Evolutionary conservation across 2,329 filamentous ascomycete species (phyloP), one percentile per base, ranked within the genome.

Genomic region (Xylariaceae sp.): DNA sequence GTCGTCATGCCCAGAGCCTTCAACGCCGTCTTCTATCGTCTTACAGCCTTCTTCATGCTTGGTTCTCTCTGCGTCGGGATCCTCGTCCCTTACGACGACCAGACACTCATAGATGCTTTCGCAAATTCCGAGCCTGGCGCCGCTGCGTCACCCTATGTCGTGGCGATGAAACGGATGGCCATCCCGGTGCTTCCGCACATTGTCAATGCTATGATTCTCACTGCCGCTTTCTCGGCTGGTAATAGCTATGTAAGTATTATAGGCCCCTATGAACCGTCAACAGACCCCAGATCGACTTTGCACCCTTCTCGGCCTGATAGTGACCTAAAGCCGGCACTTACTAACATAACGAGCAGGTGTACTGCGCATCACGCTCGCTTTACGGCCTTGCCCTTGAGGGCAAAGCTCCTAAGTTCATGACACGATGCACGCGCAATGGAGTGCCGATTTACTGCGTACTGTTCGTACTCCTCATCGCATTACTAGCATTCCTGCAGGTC

Each of bases 1-100:
- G 59, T 59, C 9, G 66, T 73, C 19, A 68, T 85, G 55, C 78
- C 78, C 0, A 70, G 67, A 32, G 79, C 80, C 1, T 83, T 72
- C 62, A 81, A 80, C 38, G 73, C 74, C 3, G 76, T 83, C 4
- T 80, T 81, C 61, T 81, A 77, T 55, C 74, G 81, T 28, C 64
- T 84, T 28, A 76, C 73, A 0, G 55, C 73, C 1, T 84, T 85
- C 62, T 85, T 83, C 62, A 69, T 83, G 19, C 69, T 82, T 9
- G 76, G 78, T 3, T 76, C 77, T 6, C 65, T 87, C 2, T 72
- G 69, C 35, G 71, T 83, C 15, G 78, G 78, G 6, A 76, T 83
- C 38, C 56, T 81, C 42, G 68, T 83, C 39, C 67, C 81, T 4
- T 76, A 76, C 59, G 72, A 81, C 41, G 77, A 81, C 49, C 47